Percentiles rank a stretch among this genome's conserved stretches.
These are phyloP conservation scores for Fusarium clavum DNA, from an alignment of 2,329 filamentous ascomycete genomes.

Conservation along the genomic window DNA sequence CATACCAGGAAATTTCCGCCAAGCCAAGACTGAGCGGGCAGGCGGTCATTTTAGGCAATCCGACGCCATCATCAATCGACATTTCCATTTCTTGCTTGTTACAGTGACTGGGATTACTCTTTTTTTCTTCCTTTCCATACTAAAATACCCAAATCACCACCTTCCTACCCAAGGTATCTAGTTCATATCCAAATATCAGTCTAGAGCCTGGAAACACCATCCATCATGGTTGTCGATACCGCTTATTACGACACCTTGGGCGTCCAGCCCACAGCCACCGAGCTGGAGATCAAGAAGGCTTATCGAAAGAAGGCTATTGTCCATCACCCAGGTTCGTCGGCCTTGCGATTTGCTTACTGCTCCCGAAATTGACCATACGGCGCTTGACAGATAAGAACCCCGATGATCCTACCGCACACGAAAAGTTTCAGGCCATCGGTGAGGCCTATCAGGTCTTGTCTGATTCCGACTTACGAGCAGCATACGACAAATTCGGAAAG, in stretches of 20 bases:
- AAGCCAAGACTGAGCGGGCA: conserved; percentile 21
- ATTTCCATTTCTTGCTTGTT: conserved; percentile 27
- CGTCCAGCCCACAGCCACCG: conserved; percentile 85
- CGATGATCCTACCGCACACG: conserved; percentile 91
- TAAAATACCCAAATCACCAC: not conserved
- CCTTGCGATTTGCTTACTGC: not conserved
- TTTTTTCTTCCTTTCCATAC: conserved; percentile 6
- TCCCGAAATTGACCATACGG: conserved; percentile 12
- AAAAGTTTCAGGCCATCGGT: conserved; percentile 90
- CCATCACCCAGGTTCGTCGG: conserved; percentile 80
- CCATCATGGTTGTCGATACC: conserved; percentile 86
- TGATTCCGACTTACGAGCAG: conserved; percentile 84
- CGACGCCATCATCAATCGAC: conserved; percentile 43
- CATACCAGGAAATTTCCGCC: conserved; percentile 35
- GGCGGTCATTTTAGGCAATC: conserved; percentile 40
- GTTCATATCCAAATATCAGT: conserved; percentile 21
- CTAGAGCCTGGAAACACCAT: conserved; percentile 23
- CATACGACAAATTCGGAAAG: conserved; percentile 98
- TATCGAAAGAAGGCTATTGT: conserved; percentile 95
- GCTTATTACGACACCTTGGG: conserved; percentile 89
- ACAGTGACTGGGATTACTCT: conserved; percentile 4
- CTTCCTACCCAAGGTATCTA: not conserved
- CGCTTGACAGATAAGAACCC: conserved; percentile 87
- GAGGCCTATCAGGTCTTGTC: conserved; percentile 85
- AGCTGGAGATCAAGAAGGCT: conserved; percentile 96